A percentile compares a stretch with the other conserved stretches of the same genome.
Conservation (phyloP, 2,329 filamentous ascomycete species). For the Hypoxylon sp. region DNA sequence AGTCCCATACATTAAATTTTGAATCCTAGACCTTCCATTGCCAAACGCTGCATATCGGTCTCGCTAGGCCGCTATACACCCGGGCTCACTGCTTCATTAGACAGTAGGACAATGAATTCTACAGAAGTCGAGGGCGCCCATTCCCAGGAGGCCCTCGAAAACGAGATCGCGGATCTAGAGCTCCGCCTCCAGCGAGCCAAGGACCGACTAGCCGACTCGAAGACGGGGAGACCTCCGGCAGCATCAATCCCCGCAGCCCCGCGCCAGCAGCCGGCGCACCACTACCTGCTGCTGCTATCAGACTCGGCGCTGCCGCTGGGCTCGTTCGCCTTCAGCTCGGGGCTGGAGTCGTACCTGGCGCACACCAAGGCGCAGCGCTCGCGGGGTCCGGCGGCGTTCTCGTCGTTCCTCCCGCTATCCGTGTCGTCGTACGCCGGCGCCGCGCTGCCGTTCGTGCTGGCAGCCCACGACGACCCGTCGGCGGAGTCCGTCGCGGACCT, state of each 20-base stretch:
- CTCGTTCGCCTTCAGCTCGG: slow-evolving; percentile 87
- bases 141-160: slow-evolving; percentile 46
- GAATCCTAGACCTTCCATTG: not conserved
- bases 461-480: slow-evolving; percentile 63
- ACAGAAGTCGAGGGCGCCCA: slow-evolving; percentile 7
- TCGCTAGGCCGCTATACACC: not conserved
- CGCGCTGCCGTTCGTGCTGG: slow-evolving; percentile 76
- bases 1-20: not conserved
- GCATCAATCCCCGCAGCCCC: slow-evolving; percentile 23
- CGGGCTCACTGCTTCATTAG: not conserved
- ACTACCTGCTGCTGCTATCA: slow-evolving; percentile 78
- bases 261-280: slow-evolving; percentile 55
- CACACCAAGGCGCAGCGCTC: slow-evolving; percentile 59
- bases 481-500: slow-evolving; percentile 59
- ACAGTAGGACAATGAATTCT: slow-evolving; percentile 32
- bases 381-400: slow-evolving; percentile 54
- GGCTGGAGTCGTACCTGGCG: slow-evolving; percentile 81
- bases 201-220: slow-evolving; percentile 33
- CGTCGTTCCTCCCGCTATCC: slow-evolving; percentile 73
- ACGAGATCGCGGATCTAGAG: slow-evolving; percentile 69
- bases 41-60: not conserved
- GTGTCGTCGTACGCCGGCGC: slow-evolving; percentile 75
- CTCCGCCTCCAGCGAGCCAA: slow-evolving; percentile 55
- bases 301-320: slow-evolving; percentile 84
- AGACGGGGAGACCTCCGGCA: slow-evolving; percentile 17